Evolutionary conservation across 2,329 filamentous ascomycete genomes (phyloP).

Genomic region (Elsinoe ampelina): DNA sequence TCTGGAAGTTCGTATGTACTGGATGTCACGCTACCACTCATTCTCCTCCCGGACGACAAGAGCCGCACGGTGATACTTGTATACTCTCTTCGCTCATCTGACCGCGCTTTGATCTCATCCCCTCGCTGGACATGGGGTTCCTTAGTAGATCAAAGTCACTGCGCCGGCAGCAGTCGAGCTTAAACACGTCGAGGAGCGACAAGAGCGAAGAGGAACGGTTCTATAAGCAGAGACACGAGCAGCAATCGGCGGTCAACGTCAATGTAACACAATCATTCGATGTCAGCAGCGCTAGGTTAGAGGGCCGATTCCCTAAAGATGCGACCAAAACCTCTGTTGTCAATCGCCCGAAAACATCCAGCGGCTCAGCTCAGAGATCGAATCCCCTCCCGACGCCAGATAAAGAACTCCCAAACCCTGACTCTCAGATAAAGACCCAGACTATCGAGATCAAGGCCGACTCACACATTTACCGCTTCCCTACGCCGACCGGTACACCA

Average conservation of each 20-base stretch:
- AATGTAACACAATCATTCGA: conserved; percentile 6
- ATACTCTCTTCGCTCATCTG: background rate
- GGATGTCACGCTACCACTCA: conserved; percentile 2
- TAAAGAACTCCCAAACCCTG: background rate
- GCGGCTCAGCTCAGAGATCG: background rate
- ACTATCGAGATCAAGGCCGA: conserved; percentile 11
- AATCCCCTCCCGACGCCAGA: conserved; percentile 10
- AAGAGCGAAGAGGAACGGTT: conserved; percentile 13
- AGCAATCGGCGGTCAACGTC: conserved; percentile 4
- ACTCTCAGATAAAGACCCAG: background rate
- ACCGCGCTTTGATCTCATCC: background rate
- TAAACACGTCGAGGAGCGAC: conserved; percentile 10
- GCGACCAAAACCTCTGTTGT: background rate
- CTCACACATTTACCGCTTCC: conserved; percentile 10
- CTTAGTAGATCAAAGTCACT: conserved; percentile 16
- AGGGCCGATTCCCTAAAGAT: background rate
- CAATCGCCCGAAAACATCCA: background rate
- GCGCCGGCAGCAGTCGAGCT: conserved; percentile 15
- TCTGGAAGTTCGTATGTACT: background rate
- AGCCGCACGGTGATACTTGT: background rate
- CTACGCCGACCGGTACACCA: conserved; percentile 8
- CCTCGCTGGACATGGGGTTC: conserved; percentile 15
- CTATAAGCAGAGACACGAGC: background rate
- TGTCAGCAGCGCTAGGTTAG: background rate
- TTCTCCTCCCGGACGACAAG: background rate